Evolutionary conservation across 163 green algal genomes (phyloP).

Genomic region (Scenedesmus sp.): DNA sequence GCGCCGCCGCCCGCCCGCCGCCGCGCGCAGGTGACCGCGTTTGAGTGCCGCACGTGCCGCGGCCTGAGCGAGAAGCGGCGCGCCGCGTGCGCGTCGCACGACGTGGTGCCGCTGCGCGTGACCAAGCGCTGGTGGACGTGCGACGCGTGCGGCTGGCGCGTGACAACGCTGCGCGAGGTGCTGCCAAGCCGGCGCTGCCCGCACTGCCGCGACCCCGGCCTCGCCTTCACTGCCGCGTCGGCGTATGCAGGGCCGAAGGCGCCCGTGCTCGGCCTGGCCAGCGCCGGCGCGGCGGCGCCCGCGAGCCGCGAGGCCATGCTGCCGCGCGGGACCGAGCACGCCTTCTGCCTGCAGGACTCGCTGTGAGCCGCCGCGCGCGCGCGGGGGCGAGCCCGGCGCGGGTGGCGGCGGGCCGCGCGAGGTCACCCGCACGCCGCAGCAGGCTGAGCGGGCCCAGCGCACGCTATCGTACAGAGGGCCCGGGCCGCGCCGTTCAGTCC

Average conservation of each 20-base stretch:
- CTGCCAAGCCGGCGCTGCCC: slow-evolving; percentile 39
- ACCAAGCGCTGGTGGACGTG: slow-evolving; percentile 36
- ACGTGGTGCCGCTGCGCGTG: slow-evolving; percentile 22
- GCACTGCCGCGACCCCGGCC: slow-evolving; percentile 30
- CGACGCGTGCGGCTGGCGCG: slow-evolving; percentile 26
- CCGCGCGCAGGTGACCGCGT: slow-evolving; percentile 43
- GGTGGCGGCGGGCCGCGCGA: no score
- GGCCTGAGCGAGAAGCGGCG: slow-evolving; percentile 34
- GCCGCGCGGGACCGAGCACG: slow-evolving; percentile 19
- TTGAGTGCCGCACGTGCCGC: slow-evolving; percentile 39
- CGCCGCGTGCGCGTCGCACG: slow-evolving; percentile 8
- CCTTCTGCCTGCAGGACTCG: no score
- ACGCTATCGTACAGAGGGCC: no score
- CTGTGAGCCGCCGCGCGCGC: no score
- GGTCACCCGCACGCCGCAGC: no score
- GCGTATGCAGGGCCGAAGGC: slow-evolving; percentile 22
- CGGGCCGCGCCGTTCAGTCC: no score
- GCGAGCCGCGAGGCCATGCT: slow-evolving; percentile 29
- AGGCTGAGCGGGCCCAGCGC: no score
- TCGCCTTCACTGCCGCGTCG: background rate
- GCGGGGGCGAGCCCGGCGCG: no score
- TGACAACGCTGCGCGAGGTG: slow-evolving; percentile 19
- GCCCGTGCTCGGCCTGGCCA: background rate
- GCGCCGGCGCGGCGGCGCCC: background rate
- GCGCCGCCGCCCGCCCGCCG: no score